Evolutionary conservation across 345 rosid genomes (phyloP).

Genomic region (Ailanthus altissimus): DNA sequence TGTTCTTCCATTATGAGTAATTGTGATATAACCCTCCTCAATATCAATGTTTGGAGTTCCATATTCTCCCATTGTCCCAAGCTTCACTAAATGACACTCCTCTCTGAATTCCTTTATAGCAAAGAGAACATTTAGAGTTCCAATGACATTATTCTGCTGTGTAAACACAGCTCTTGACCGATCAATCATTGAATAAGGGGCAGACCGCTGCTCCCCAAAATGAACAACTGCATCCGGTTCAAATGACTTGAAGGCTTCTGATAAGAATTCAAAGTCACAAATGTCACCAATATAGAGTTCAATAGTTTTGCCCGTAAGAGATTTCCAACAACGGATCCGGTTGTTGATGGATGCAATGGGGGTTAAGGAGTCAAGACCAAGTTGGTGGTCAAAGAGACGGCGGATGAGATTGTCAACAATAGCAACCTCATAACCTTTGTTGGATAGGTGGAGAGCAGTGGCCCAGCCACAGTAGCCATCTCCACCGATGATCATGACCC

Average conservation of each 20-base stretch:
- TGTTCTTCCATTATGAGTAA: slow-evolving; percentile 88
- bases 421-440: slow-evolving; percentile 78
- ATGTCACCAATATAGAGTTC: slow-evolving; percentile 84
- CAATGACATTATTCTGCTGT: slow-evolving; percentile 92
- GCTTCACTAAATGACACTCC: slow-evolving; percentile 90
- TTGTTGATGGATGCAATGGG: slow-evolving; percentile 85
- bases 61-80: slow-evolving; percentile 98
- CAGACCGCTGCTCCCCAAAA: slow-evolving; percentile 94
- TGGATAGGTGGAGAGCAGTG: slow-evolving; percentile 89
- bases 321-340: slow-evolving; percentile 82
- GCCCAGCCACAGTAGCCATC: slow-evolving; percentile 99
- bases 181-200: slow-evolving; percentile 98
- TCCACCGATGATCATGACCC: slow-evolving; percentile 96
- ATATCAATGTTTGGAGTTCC: slow-evolving; percentile 99
- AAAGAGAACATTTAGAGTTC: slow-evolving; percentile 91
- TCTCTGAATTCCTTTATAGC: slow-evolving; percentile 90
- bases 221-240: slow-evolving; percentile 95
- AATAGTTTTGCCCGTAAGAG: slow-evolving; percentile 76
- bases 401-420: slow-evolving; percentile 84
- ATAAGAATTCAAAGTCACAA: slow-evolving; percentile 90
- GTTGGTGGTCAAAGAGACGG: slow-evolving; percentile 90
- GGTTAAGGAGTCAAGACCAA: slow-evolving; percentile 85
- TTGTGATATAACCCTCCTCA: slow-evolving; percentile 94
- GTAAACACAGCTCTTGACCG: slow-evolving; percentile 88
- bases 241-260: slow-evolving; percentile 77